Percentiles rank a stretch among this genome's conserved stretches.
These are phyloP conservation scores for Alternaria ethzedia DNA, from an alignment of 2,329 filamentous ascomycete species.

Conservation along the genomic window DNA sequence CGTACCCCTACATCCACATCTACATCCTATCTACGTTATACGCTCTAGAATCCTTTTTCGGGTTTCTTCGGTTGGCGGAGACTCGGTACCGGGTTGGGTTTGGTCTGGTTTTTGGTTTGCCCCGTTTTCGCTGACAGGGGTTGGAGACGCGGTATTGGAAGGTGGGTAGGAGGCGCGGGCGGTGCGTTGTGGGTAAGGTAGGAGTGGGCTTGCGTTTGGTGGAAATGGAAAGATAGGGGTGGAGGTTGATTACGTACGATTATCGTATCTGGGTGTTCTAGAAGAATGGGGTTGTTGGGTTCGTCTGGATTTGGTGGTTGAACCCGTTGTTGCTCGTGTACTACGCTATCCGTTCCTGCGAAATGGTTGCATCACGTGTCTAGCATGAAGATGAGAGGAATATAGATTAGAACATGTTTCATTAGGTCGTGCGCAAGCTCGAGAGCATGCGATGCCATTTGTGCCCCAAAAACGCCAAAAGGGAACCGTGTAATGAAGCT, in stretches of 20 bases:
- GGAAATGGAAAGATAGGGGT: neutral
- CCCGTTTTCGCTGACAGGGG: neutral
- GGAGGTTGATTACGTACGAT: neutral
- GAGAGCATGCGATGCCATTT: neutral
- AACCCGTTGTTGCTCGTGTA: neutral
- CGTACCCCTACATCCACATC: neutral
- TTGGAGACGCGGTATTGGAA: neutral
- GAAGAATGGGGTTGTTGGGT: neutral
- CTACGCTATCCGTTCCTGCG: neutral
- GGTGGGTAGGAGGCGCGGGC: neutral
- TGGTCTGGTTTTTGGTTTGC: neutral
- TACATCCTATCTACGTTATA: neutral
- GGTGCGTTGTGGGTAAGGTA: neutral
- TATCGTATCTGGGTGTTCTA: neutral
- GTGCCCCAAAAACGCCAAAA: neutral
- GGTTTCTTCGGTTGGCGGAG: neutral
- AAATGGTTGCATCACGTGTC: neutral
- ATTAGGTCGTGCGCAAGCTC: constrained; percentile 5
- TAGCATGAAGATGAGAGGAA: neutral
- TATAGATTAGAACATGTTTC: neutral
- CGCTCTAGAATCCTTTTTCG: neutral
- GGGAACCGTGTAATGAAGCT: constrained; percentile 11
- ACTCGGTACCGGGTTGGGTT: neutral
- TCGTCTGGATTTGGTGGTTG: neutral
- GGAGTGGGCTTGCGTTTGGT: neutral